A percentile compares a stretch with the other conserved stretches of the same genome.
phyloP scores from a whole-genome alignment of 2,329 filamentous ascomycete genomes.

The Niveomyces coronatus region DNA sequence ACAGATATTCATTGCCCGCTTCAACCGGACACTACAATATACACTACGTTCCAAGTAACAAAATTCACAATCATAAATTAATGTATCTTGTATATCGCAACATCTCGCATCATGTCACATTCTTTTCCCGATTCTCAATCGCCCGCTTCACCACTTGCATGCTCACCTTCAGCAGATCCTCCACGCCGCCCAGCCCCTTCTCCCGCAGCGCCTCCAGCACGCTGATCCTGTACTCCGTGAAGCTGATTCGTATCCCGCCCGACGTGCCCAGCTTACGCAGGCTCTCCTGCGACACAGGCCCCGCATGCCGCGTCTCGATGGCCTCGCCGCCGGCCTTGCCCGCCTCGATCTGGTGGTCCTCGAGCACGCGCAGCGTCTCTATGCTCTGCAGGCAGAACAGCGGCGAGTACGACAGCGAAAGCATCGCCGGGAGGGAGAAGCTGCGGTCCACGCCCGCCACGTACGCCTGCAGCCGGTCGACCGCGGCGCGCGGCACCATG shows the following conservation, averaged over 20 bases:
- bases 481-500: slow-evolving; percentile 33
- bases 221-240: slow-evolving; percentile 66
- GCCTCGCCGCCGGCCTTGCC: slow-evolving; percentile 27
- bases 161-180: slow-evolving; percentile 66
- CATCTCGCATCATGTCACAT: neutral
- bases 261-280: slow-evolving; percentile 51
- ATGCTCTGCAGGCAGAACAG: slow-evolving; percentile 46
- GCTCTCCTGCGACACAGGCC: slow-evolving; percentile 60
- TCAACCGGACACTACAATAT: slow-evolving; percentile 20
- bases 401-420: slow-evolving; percentile 50
- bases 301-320: slow-evolving; percentile 44
- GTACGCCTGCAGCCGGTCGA: slow-evolving; percentile 37
- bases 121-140: slow-evolving; percentile 13
- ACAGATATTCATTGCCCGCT: slow-evolving; percentile 15
- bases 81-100: neutral
- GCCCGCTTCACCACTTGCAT: slow-evolving; percentile 62
- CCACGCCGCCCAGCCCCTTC: slow-evolving; percentile 54
- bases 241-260: slow-evolving; percentile 56
- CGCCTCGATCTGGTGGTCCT: slow-evolving; percentile 41
- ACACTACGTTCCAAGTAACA: too few relatives aligned
- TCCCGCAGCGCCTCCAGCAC: slow-evolving; percentile 58
- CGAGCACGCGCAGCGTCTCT: slow-evolving; percentile 42
- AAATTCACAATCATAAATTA: neutral
- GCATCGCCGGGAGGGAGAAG: slow-evolving; percentile 37
- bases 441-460: slow-evolving; percentile 36